Percentiles rank a stretch among this genome's conserved stretches.
These are phyloP conservation scores for Gardenia jasminoides DNA, from an alignment of 257 asterid genomes.

Conservation along the genomic window DNA sequence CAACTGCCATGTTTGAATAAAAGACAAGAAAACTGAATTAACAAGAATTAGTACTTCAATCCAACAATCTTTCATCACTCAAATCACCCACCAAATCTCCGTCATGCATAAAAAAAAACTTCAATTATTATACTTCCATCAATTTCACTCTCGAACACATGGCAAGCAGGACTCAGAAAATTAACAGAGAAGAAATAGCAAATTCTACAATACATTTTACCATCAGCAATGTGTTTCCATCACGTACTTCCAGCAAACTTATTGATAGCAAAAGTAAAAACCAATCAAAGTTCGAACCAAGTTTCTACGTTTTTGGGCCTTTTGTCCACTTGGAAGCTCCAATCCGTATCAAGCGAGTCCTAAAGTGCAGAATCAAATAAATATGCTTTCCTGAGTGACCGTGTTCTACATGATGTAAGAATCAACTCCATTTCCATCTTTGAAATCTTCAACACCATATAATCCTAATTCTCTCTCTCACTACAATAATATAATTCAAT, in stretches of 20 bases:
- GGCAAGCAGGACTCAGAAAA: not conserved
- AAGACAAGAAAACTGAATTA: conserved; percentile 1
- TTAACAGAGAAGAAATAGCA: not conserved
- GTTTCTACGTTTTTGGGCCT: not conserved
- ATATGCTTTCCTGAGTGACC: not conserved
- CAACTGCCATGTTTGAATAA: conserved; percentile 46
- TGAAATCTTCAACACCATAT: too few relatives aligned
- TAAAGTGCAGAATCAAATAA: not conserved
- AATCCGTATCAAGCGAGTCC: not conserved
- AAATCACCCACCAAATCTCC: not conserved
- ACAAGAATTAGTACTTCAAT: not conserved
- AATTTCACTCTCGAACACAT: not conserved
- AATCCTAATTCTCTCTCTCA: too few relatives aligned
- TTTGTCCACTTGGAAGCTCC: not conserved
- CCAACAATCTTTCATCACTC: conserved; percentile 1
- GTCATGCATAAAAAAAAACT: not conserved
- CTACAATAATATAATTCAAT: too few relatives aligned
- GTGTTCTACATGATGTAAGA: not conserved
- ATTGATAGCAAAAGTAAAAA: not conserved
- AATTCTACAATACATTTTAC: not conserved
- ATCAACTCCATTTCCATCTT: not conserved
- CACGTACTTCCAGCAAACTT: not conserved
- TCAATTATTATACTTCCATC: not conserved
- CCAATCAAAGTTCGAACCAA: not conserved
- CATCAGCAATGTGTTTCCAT: not conserved